Conservation (phyloP, 345 rosid genomes). For the Eutrema heterophyllum region DNA sequence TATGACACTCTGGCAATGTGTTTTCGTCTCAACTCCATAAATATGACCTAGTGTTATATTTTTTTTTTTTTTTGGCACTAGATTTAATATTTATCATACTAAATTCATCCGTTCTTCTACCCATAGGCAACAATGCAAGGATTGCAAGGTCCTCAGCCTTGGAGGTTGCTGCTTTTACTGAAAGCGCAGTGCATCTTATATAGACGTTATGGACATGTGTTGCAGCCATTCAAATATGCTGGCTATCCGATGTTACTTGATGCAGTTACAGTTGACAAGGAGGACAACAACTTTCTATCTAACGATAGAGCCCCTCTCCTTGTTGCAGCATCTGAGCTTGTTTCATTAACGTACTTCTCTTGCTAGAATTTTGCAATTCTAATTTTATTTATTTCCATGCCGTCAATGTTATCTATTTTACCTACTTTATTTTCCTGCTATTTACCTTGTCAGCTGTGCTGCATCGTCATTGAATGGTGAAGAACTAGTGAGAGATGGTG, state of each 20-base stretch:
- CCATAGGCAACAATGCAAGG: constrained; percentile 99
- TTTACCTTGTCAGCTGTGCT: constrained; percentile 56
- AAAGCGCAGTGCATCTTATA: constrained; percentile 97
- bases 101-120: constrained; percentile 6
- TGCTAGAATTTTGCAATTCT: constrained; percentile 6
- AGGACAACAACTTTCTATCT: constrained; percentile 88
- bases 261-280: constrained; percentile 85
- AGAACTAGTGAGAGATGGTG: constrained; percentile 97
- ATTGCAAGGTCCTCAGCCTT: constrained; percentile 97
- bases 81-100: neutral
- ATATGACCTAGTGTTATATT: neutral
- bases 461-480: constrained; percentile 98
- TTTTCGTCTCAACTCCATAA: neutral
- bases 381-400: constrained; percentile 1
- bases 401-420: constrained; percentile 15
- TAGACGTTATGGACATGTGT: constrained; percentile 71
- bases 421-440: neutral
- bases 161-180: constrained; percentile 93
- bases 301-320: constrained; percentile 90
- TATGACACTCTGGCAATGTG: neutral
- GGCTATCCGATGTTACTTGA: constrained; percentile 98
- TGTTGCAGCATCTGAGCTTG: constrained; percentile 98
- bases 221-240: constrained; percentile 98
- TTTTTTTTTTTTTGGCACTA: neutral
- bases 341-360: constrained; percentile 72